Conservation (phyloP, 306 rosid genomes). For the Quercus robur region DNA sequence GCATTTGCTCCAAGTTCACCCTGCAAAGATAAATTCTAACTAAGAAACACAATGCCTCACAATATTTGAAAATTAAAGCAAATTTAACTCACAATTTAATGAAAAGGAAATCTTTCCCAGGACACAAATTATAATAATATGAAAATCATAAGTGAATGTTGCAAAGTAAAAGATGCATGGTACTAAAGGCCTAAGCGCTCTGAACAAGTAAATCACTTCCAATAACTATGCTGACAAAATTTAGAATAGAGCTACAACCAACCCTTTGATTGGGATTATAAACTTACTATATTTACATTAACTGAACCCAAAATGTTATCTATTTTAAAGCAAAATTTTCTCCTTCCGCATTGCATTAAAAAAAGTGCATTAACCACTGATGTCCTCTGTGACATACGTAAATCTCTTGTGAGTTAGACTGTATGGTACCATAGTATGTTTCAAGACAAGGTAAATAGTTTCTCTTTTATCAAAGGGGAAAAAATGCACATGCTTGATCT, state of each 20-base stretch:
- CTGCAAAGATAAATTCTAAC: constrained; percentile 36
- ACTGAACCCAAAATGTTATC: not conserved
- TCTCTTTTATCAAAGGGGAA: not conserved
- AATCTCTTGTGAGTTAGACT: not conserved
- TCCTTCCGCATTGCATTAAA: not conserved
- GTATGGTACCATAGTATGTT: not conserved
- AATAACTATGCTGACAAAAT: not conserved
- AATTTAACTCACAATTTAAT: not conserved
- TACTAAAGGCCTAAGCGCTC: not conserved
- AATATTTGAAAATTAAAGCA: constrained; percentile 6
- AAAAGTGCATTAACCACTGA: not conserved
- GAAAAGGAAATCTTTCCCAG: not conserved
- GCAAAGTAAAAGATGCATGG: not conserved
- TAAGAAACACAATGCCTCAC: constrained; percentile 8
- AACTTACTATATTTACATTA: not conserved
- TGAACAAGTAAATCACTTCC: not conserved
- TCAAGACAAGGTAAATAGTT: not conserved
- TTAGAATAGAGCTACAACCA: not conserved
- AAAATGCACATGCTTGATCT: not conserved
- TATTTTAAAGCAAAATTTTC: not conserved
- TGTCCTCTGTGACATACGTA: not conserved
- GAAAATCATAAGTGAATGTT: not conserved
- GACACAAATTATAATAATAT: not conserved
- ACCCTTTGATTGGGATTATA: not conserved
- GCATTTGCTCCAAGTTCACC: constrained; percentile 91